phyloP scores from a whole-genome alignment of 352 stramenopile species.

The Plasmopara viticola region DNA sequence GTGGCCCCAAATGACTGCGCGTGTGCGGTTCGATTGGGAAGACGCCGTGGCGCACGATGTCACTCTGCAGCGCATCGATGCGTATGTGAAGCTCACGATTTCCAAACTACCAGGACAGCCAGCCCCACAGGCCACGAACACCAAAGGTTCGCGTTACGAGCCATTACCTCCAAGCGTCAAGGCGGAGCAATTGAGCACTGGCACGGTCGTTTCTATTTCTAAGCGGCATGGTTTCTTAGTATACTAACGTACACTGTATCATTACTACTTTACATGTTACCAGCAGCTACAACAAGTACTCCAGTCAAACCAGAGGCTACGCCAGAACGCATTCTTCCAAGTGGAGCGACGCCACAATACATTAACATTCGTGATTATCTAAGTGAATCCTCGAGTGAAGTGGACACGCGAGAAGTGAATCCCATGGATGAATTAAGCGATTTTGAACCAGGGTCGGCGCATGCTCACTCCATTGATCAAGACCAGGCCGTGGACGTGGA shows the following conservation, averaged over 20 bases:
- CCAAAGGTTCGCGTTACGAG: slow-evolving; percentile 14
- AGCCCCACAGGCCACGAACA: background rate
- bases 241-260: slow-evolving; percentile 1
- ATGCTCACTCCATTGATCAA: background rate
- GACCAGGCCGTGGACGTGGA: slow-evolving; percentile 19
- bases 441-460: slow-evolving; percentile 33
- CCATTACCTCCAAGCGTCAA: slow-evolving; percentile 17
- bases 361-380: slow-evolving; percentile 27
- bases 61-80: slow-evolving; percentile 21
- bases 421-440: slow-evolving; percentile 60
- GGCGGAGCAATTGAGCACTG: slow-evolving; percentile 1
- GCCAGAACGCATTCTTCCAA: background rate
- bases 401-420: slow-evolving; percentile 44
- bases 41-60: slow-evolving; percentile 22
- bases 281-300: too few species aligned
- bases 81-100: slow-evolving; percentile 18
- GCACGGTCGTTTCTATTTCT: slow-evolving; percentile 4
- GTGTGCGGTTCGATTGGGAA: slow-evolving; percentile 28
- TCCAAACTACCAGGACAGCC: slow-evolving; percentile 14
- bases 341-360: slow-evolving; percentile 13
- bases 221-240: slow-evolving; percentile 6
- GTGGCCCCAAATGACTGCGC: slow-evolving; percentile 1
- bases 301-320: too few species aligned
- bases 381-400: slow-evolving; percentile 48
- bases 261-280: background rate